Evolutionary conservation across 768 basidiomycete species (phyloP), one percentile per base, ranked within the genome.

Genomic region (Crucibulum laeve): DNA sequence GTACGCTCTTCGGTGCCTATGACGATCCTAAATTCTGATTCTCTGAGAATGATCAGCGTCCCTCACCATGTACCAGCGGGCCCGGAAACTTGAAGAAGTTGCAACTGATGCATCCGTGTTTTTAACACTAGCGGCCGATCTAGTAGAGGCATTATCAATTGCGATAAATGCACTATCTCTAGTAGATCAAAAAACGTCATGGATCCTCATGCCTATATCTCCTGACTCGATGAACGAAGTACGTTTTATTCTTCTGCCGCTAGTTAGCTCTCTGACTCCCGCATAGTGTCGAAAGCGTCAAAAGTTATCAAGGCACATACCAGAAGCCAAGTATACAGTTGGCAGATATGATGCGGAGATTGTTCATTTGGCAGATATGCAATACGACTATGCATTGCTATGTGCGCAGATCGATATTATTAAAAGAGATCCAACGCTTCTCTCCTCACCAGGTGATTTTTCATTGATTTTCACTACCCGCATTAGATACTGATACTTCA

Each of bases 161-260:
- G 87, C 92, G 21, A 87, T 94, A 59, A 96, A 96, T 58, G 83
- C 91, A 3, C 70, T 99, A 36, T 80, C 86, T 15, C 71, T 98
- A 48, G 77, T 92, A 28, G 87, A 92, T 54, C 70, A 73, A 49
- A 83, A 83, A 55, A 82, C 81, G 49, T 85, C 90, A 10, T 98
- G 92, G 91, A 70, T 96, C 21, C 68, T 87, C 21, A 67, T 92
- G 43, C 84, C 79, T 39, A 63, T 69, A 7, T 57, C 80, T 25
- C 58, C 73, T 42, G 73, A 79, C 44, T 58, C 65, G 34, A 61
- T 66, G 42, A 56, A 64, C 36, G 73, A 68, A 52, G 77, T 81
- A 69, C 59, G 80, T 68, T 51, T 47, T 45, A 42, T 56, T 54
- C 42, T 47, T 45, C 36, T 48, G 13, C 40, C 8, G 50, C 46